Evolutionary conservation across 2,329 filamentous ascomycete genomes (phyloP).

Genomic region (Albophoma yamanashiensis): DNA sequence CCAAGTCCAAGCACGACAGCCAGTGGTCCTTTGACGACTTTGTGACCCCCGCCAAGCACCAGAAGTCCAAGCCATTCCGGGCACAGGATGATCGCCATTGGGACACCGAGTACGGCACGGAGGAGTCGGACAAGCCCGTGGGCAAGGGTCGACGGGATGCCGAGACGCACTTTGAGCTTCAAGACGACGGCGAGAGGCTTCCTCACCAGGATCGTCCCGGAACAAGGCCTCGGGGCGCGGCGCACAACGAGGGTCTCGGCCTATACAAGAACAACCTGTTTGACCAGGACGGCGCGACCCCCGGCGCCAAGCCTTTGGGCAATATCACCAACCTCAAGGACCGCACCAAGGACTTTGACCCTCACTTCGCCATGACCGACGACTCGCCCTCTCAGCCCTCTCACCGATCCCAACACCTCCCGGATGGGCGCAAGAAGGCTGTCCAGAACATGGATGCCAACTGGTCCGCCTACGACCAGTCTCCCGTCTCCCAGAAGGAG

Average conservation of each 20-base stretch:
- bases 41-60: conserved; percentile 64
- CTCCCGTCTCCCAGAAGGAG: conserved; percentile 41
- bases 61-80: conserved; percentile 47
- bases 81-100: conserved; percentile 68
- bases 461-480: conserved; percentile 46
- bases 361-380: conserved; percentile 70
- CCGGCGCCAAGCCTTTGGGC: conserved; percentile 38
- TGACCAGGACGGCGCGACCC: conserved; percentile 37
- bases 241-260: conserved; percentile 52
- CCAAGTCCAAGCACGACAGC: conserved; percentile 54
- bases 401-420: conserved; percentile 30
- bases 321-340: conserved; percentile 64
- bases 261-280: conserved; percentile 73
- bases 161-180: conserved; percentile 73
- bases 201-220: conserved; percentile 33
- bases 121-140: conserved; percentile 47
- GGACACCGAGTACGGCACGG: conserved; percentile 49
- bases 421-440: conserved; percentile 54
- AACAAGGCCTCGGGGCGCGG: conserved; percentile 39
- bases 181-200: conserved; percentile 58
- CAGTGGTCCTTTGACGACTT: conserved; percentile 90
- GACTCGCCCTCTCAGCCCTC: conserved; percentile 40
- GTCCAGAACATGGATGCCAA: conserved; percentile 63
- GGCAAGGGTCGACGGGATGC: conserved; percentile 67
- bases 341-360: conserved; percentile 64